Base-by-base conservation (phyloP, 2,329 filamentous ascomycete species). In the Orbilia oligospora region DNA sequence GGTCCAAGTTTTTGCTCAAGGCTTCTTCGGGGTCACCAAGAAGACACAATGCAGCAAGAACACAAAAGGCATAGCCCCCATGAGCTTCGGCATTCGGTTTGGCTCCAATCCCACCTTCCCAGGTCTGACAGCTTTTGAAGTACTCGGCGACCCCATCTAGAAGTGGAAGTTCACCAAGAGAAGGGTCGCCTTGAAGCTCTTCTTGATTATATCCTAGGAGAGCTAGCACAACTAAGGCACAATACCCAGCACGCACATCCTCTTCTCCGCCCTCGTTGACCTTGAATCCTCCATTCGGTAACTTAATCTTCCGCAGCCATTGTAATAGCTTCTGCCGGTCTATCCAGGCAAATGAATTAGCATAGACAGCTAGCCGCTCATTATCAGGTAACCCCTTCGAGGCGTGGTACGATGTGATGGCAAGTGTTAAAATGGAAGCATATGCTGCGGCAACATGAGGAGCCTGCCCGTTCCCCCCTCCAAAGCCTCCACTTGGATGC, bases 1-100 rank as follows among this genome's bases (percentile, higher is more conserved):
- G 85, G 84, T 98, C 88, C 76, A 99, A 88, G 84, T 72, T 66
- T 2, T 49, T 58, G 2, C 16, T 64, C 10, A 82, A 49, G 30
- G 80, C 61, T 36, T 79, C 71, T 9, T 92, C 88, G 71, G 96
- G 95, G 71, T 91, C 88, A 82, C 93, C 94, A 58, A 98, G 86
- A 80, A 98, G 93, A 82, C 93, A 91, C 69, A 99, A 88, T 85
- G 93, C 97, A 70, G 92, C 96, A 76, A 99, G 86, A 71, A 93
- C 94, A 85, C 95, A 97, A 85, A 98, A 98, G 27, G 95, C 93
- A 86, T 98, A 99, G 80, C 93, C 96, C 79, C 96, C 96, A 85
- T 99, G 96, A 69, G 95, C 96, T 87, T 99, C 96, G 80, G 92
- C 79, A 76, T 91, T 91, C 66, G 94, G 96, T 80, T 91, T 91